A percentile compares a stretch with the other conserved stretches of the same genome.
Evolutionary conservation across 148 eudicot genomes (phyloP).

Genomic region (Persicaria tinctoria): DNA sequence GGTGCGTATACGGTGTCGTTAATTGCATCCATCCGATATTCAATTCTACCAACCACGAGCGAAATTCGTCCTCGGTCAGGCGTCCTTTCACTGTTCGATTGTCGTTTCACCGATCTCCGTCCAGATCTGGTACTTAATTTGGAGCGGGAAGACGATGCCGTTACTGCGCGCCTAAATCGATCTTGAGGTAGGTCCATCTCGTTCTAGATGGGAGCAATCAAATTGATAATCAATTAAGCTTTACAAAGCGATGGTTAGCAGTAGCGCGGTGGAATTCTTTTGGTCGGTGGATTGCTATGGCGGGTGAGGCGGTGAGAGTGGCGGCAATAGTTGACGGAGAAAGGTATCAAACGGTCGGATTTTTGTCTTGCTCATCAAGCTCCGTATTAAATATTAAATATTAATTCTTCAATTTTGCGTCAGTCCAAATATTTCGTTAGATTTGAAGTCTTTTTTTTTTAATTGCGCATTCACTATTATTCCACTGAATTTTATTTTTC

Average conservation of each 20-base stretch:
- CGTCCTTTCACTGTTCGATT: too few species aligned
- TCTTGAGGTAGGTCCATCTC: too few species aligned
- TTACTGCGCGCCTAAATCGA: too few species aligned
- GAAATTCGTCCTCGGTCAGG: too few species aligned
- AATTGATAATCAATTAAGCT: too few species aligned
- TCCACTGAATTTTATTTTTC: neutral
- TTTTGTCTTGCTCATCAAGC: neutral
- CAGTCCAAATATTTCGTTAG: neutral
- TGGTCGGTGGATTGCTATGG: neutral
- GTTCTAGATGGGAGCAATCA: too few species aligned
- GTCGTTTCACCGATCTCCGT: too few species aligned
- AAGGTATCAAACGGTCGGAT: neutral
- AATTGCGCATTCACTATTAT: neutral
- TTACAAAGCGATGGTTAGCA: too few species aligned
- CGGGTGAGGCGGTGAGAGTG: neutral
- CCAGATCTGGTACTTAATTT: too few species aligned
- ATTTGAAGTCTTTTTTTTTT: neutral
- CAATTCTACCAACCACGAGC: too few species aligned
- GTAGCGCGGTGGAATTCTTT: too few species aligned
- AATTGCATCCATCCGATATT: neutral
- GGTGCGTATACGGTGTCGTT: neutral
- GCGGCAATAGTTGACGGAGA: neutral
- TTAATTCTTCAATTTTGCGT: neutral
- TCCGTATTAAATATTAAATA: neutral
- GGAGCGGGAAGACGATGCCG: too few species aligned